phyloP scores from a whole-genome alignment of 2,329 filamentous ascomycete genomes.

The Mariannaea sp. region DNA sequence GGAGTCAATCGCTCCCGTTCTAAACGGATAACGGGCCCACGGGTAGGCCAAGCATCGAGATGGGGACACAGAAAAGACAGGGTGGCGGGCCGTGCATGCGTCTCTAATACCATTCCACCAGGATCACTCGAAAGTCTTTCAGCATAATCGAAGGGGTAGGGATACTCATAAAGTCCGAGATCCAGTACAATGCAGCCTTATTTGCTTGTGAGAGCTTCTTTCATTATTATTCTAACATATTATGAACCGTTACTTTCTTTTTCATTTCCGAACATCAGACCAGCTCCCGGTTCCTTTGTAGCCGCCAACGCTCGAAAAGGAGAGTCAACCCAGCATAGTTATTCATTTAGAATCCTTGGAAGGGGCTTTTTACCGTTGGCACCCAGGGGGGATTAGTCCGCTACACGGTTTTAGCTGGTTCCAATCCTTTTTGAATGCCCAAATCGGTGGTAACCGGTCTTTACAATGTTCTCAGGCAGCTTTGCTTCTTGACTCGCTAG shows the following conservation, averaged over 20 bases:
- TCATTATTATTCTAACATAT: conserved; percentile 23
- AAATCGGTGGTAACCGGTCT: conserved; percentile 11
- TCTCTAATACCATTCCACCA: conserved; percentile 28
- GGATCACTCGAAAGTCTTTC: conserved; percentile 19
- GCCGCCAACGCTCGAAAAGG: neutral
- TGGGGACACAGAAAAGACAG: conserved; percentile 24
- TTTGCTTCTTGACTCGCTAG: conserved; percentile 11
- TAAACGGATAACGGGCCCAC: conserved; percentile 16
- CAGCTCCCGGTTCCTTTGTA: neutral
- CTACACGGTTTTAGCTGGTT: neutral
- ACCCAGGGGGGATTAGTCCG: neutral
- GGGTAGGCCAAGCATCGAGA: conserved; percentile 25
- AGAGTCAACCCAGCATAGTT: neutral
- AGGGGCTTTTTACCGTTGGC: neutral
- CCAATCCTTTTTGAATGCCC: conserved; percentile 2
- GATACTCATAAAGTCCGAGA: no score
- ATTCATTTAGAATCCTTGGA: conserved; percentile 6
- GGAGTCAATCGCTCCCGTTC: conserved; percentile 3
- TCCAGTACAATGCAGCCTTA: conserved; percentile 22
- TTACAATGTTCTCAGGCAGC: conserved; percentile 9
- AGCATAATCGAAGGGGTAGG: conserved; percentile 24
- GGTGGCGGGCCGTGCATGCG: conserved; percentile 30
- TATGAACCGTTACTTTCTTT: conserved; percentile 21
- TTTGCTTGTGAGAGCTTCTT: conserved; percentile 1
- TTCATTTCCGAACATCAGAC: conserved; percentile 12